These are phyloP conservation scores for Pisolithus tinctorius DNA, from an alignment of 768 basidiomycete genomes.

Conservation along the genomic window DNA sequence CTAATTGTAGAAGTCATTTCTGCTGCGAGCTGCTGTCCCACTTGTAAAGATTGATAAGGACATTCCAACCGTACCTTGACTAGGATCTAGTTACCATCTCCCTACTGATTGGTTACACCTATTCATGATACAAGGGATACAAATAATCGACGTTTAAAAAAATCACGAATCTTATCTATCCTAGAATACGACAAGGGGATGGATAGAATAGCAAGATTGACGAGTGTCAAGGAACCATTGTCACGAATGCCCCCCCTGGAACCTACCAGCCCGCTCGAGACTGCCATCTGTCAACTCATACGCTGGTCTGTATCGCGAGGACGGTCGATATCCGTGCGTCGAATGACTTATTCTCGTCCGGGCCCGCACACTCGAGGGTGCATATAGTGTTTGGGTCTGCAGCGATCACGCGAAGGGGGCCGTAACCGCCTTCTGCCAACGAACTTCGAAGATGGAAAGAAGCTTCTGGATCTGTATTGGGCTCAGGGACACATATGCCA, in stretches of 20 bases:
- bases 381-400: constrained; percentile 16
- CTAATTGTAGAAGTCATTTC: too few species aligned
- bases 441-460: neutral
- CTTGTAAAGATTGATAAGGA: too few species aligned
- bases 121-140: too few species aligned
- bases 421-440: constrained; percentile 1
- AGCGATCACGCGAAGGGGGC: constrained; percentile 14
- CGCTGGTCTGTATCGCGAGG: constrained; percentile 60
- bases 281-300: constrained; percentile 71
- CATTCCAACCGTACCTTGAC: too few species aligned
- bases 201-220: too few species aligned
- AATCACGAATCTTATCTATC: too few species aligned
- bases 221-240: neutral
- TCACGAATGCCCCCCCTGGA: constrained; percentile 11
- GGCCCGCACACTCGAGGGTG: constrained; percentile 7
- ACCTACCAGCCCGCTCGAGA: constrained; percentile 70
- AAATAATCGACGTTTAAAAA: too few species aligned
- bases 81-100: too few species aligned
- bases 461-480: neutral
- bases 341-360: neutral
- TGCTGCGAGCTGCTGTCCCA: too few species aligned
- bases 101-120: too few species aligned
- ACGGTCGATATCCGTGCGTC: constrained; percentile 1
- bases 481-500: constrained; percentile 13
- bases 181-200: too few species aligned